Conservation (phyloP, 169 alveolate species). For the Eimeria necatrix region DNA sequence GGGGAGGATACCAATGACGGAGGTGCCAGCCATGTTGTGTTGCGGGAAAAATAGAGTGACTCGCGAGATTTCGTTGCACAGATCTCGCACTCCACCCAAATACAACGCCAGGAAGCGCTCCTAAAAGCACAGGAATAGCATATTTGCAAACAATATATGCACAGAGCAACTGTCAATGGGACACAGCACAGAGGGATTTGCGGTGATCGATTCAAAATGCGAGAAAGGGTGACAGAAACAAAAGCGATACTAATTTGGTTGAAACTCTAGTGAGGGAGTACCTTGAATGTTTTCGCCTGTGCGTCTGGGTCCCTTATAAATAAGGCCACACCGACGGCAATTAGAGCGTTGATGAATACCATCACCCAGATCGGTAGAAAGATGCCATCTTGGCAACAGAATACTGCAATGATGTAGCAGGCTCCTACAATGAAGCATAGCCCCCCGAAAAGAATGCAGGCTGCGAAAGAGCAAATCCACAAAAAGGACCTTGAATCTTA, state of each 20-base stretch:
- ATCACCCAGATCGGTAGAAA: conserved; percentile 55
- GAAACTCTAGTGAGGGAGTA: neutral
- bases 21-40: conserved; percentile 28
- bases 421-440: conserved; percentile 57
- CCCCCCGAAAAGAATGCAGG: conserved; percentile 61
- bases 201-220: no score
- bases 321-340: conserved; percentile 55
- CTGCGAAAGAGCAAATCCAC: neutral
- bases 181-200: no score
- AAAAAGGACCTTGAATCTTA: neutral
- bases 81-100: conserved; percentile 62
- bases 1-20: conserved; percentile 25
- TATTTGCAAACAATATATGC: no score
- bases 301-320: conserved; percentile 62
- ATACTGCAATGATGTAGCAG: conserved; percentile 56
- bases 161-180: no score
- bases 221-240: no score
- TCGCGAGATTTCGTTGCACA: conserved; percentile 54
- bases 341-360: conserved; percentile 48
- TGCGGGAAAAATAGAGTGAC: conserved; percentile 65
- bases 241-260: no score
- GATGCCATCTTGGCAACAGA: conserved; percentile 30
- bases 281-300: conserved; percentile 64
- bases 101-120: conserved; percentile 71
- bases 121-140: neutral